phyloP scores from a whole-genome alignment of 257 asterid genomes.

The Ocimum tenuiflorum region DNA sequence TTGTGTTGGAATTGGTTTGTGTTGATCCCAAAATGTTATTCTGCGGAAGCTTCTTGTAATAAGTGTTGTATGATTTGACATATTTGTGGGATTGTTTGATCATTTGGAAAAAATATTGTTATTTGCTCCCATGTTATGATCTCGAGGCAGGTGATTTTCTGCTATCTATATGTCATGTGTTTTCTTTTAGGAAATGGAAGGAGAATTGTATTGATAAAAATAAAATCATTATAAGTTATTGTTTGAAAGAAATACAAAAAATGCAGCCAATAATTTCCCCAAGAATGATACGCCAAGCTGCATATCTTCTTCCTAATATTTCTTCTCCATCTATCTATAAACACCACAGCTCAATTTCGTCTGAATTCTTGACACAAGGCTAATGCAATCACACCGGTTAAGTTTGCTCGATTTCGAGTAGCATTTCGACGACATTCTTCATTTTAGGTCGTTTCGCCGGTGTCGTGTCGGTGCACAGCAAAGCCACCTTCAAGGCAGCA shows the following conservation, averaged over 20 bases:
- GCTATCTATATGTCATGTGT: not conserved
- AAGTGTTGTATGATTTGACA: slow-evolving; percentile 19
- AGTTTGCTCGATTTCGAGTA: slow-evolving; percentile 46
- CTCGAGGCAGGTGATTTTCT: not conserved
- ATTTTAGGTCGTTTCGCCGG: slow-evolving; percentile 95
- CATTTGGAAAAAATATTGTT: not conserved
- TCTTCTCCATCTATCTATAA: not conserved
- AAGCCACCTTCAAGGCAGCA: slow-evolving; percentile 69
- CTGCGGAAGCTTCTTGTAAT: slow-evolving; percentile 13
- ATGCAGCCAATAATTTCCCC: not conserved
- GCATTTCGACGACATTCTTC: slow-evolving; percentile 93
- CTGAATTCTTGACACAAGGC: not conserved
- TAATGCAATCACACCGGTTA: slow-evolving; percentile 17
- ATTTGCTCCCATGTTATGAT: not conserved
- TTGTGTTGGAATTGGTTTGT: not conserved
- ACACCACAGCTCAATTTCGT: not conserved
- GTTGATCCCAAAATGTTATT: not conserved
- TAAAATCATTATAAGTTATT: not conserved
- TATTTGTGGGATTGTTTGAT: slow-evolving; percentile 6
- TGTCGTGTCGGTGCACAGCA: slow-evolving; percentile 74
- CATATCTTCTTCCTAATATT: not conserved
- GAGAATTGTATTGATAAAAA: not conserved
- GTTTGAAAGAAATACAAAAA: not conserved
- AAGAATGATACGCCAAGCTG: not conserved
- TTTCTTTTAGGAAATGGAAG: too few species aligned